Conservation (phyloP, 352 stramenopile species). For the Hyaloperonospora brassicae region DNA sequence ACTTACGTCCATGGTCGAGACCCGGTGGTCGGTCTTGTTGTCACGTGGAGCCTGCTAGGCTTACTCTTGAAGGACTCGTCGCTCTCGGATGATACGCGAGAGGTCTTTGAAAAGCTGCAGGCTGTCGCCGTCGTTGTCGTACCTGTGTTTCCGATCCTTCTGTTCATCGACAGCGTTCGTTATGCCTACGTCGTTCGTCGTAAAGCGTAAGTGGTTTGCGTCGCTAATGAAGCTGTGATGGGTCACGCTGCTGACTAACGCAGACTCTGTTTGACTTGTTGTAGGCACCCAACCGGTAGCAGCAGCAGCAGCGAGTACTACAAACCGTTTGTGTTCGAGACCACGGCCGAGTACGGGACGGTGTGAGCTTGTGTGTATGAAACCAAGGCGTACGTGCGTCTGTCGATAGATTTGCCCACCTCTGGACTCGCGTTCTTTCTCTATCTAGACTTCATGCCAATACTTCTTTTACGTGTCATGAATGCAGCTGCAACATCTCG, state of each 20-base stretch:
- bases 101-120: constrained; percentile 41
- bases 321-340: constrained; percentile 45
- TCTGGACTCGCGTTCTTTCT: not conserved
- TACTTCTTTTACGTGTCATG: constrained; percentile 1
- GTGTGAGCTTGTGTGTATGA: constrained; percentile 23
- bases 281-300: constrained; percentile 9
- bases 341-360: constrained; percentile 41
- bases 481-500: no score
- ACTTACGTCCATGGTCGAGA: constrained; percentile 45
- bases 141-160: constrained; percentile 37
- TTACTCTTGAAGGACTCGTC: constrained; percentile 32
- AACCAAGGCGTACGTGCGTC: constrained; percentile 25
- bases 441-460: no score
- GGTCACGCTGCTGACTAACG: not conserved
- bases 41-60: constrained; percentile 37
- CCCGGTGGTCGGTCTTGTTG: constrained; percentile 40
- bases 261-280: constrained; percentile 2
- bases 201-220: constrained; percentile 31
- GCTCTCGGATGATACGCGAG: constrained; percentile 33
- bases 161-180: constrained; percentile 35
- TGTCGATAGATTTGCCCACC: constrained; percentile 23
- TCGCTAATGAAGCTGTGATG: not conserved
- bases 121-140: constrained; percentile 38
- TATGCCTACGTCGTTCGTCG: constrained; percentile 43
- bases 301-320: constrained; percentile 34